These are phyloP conservation scores for Chiua virens DNA, from an alignment of 768 basidiomycete species.

Conservation along the genomic window DNA sequence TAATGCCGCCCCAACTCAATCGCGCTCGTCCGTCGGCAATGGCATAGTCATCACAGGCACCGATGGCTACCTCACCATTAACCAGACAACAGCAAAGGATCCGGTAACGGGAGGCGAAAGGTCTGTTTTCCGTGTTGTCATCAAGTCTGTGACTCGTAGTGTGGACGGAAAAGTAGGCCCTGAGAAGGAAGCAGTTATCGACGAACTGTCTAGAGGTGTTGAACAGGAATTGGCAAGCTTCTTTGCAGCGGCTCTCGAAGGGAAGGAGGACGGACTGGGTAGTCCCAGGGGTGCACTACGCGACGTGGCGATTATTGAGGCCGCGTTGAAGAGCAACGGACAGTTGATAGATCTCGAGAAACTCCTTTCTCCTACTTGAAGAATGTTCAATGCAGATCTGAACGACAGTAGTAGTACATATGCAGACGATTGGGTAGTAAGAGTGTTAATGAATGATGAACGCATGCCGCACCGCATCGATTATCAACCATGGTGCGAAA, in stretches of 20 bases:
- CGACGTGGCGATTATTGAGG: slow-evolving; percentile 82
- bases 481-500: no score
- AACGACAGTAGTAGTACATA: no score
- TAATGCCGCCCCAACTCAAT: slow-evolving; percentile 54
- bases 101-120: slow-evolving; percentile 24
- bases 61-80: slow-evolving; percentile 57
- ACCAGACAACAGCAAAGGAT: slow-evolving; percentile 29
- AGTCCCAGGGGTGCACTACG: slow-evolving; percentile 61
- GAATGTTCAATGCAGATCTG: no score
- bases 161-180: slow-evolving; percentile 17
- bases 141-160: slow-evolving; percentile 33
- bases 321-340: slow-evolving; percentile 67
- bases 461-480: no score
- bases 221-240: slow-evolving; percentile 58
- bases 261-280: slow-evolving; percentile 55
- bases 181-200: slow-evolving; percentile 47
- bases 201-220: slow-evolving; percentile 52
- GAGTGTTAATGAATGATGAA: no score
- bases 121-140: slow-evolving; percentile 36
- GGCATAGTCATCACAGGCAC: slow-evolving; percentile 57
- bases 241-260: slow-evolving; percentile 48
- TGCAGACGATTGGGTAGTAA: no score
- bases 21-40: slow-evolving; percentile 32
- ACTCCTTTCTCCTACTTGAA: slow-evolving; percentile 21
- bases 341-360: slow-evolving; percentile 54